A percentile compares a stretch with the other conserved stretches of the same genome.
phyloP scores from a whole-genome alignment of 805 yeast species.

The Kazachstania psychrophila region DNA sequence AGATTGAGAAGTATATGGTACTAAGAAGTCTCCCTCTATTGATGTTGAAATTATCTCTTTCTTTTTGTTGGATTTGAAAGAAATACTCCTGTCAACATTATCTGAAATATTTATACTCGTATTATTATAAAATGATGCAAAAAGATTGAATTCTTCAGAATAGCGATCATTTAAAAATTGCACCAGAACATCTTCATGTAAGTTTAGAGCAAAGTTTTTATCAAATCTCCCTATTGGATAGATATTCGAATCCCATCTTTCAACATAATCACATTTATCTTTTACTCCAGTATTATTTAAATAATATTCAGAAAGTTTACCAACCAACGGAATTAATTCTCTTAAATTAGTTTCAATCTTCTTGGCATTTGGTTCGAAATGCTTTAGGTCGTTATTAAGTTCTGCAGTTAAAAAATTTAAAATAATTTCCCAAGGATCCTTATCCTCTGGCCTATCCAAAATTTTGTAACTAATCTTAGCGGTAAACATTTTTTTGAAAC shows the following conservation, averaged over 20 bases:
- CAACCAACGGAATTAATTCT: conserved; percentile 4
- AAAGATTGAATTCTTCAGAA: conserved; percentile 13
- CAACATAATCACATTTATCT: conserved; percentile 4
- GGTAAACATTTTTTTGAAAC: conserved; percentile 25
- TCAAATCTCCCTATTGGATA: conserved; percentile 14
- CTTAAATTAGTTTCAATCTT: conserved; percentile 5
- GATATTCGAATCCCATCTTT: conserved; percentile 14
- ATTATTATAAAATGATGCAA: conserved; percentile 21
- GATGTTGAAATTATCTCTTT: neutral
- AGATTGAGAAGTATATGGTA: neutral
- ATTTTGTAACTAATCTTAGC: conserved; percentile 23
- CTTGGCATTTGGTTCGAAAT: conserved; percentile 2
- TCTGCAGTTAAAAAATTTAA: conserved; percentile 19
- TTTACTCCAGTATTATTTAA: neutral
- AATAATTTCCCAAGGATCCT: conserved; percentile 23
- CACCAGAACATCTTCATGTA: conserved; percentile 12
- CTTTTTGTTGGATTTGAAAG: neutral
- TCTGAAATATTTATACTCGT: conserved; percentile 13
- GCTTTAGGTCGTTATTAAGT: conserved; percentile 1
- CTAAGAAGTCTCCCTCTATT: too few relatives aligned
- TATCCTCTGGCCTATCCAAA: conserved; percentile 14
- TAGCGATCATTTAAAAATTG: conserved; percentile 11
- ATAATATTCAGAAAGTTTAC: conserved; percentile 1
- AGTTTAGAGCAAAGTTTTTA: conserved; percentile 8
- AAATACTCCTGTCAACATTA: conserved; percentile 10